Base-by-base conservation (phyloP, 2,329 filamentous ascomycete species). In the Penicillium sp. region DNA sequence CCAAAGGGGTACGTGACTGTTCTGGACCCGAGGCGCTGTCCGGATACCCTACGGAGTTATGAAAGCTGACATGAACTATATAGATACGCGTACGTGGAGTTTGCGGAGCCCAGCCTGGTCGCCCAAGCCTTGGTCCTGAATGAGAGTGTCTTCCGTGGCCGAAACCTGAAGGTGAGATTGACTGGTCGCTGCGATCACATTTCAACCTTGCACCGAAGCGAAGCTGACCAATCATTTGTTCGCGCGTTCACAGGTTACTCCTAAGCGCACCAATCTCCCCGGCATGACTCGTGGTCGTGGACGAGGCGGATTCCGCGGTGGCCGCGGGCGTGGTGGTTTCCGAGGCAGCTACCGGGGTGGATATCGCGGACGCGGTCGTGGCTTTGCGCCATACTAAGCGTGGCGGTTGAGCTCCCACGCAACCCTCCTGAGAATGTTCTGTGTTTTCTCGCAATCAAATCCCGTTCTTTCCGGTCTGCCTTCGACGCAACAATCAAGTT, bases 71-170 rank as follows among this genome's bases (percentile, higher is more conserved):
- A 24, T 55, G 33, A 12, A 43, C 11, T 45, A 46, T 71, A 69
- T 72, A 96, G 90, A 57, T 98, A 98, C 74, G 93, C 93, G 65
- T 98, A 98, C 73, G 93, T 98, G 63, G 93, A 98, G 73, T 98
- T 98, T 67, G 86, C 88, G 51, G 93, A 97, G 73, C 90, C 93
- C 42, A 90, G 83, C 71, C 78, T 96, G 52, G 91, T 98, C 54
- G 89, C 88, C 41, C 88, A 95, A 69, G 93, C 93, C 26, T 80
- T 98, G 52, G 90, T 97, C 36, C 77, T 98, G 49, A 97, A 98
- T 69, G 93, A 98, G 73, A 96, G 90, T 70, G 79, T 94, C 49
- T 95, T 98, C 74, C 90, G 93, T 63, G 90, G 89, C 54, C 83
- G 93, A 63, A 94, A 93, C 69, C 82, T 98, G 68, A 98, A 98